These are phyloP conservation scores for Fusarium sp. DNA, from an alignment of 2,329 filamentous ascomycete genomes.

Conservation along the genomic window DNA sequence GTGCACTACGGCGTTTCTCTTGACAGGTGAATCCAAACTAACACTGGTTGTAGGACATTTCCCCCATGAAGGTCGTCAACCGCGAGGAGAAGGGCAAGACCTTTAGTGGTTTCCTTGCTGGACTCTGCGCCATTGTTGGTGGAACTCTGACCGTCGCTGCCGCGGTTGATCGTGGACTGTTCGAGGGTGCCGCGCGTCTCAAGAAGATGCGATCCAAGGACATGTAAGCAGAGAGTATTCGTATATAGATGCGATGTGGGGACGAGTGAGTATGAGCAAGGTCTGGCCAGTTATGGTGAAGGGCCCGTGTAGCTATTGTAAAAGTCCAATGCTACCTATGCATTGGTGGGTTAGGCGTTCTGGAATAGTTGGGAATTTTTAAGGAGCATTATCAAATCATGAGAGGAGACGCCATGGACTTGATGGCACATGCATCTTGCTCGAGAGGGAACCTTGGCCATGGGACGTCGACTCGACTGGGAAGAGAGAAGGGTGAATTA, in stretches of 20 bases:
- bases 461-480: neutral
- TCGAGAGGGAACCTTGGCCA: neutral
- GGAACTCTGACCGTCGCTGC: constrained; percentile 96
- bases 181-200: constrained; percentile 85
- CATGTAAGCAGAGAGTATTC: constrained; percentile 50
- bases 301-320: constrained; percentile 34
- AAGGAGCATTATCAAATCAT: constrained; percentile 28
- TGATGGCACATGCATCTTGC: neutral
- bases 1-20: constrained; percentile 48
- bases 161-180: constrained; percentile 88
- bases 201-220: constrained; percentile 85
- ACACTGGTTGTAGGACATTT: constrained; percentile 78
- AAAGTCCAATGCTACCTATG: constrained; percentile 37
- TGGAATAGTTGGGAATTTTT: constrained; percentile 37
- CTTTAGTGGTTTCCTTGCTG: constrained; percentile 91
- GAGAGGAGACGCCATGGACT: constrained; percentile 3
- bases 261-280: constrained; percentile 25
- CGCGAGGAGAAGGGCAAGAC: constrained; percentile 89
- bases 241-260: neutral
- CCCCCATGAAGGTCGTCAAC: constrained; percentile 99
- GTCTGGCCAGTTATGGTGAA: constrained; percentile 4
- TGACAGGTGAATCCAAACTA: constrained; percentile 15
- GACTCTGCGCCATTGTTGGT: constrained; percentile 92
- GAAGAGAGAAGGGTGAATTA: neutral
- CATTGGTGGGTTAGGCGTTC: constrained; percentile 42